Evolutionary conservation across 306 rosid genomes (phyloP).

Genomic region (Sphenostylis stenocarpa): DNA sequence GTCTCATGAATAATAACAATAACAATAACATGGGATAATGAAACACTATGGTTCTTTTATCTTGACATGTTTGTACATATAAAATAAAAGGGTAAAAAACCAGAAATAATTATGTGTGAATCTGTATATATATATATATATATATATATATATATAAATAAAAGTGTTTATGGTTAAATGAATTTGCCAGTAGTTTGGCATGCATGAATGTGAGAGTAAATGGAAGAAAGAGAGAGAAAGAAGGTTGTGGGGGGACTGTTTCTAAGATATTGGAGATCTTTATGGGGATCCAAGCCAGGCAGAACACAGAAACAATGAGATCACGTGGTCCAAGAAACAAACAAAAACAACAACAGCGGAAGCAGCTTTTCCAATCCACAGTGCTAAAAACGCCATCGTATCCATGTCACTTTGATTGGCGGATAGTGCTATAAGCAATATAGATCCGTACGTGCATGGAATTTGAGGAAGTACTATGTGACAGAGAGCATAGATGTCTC

Average conservation of each 20-base stretch:
- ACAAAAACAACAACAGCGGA: slow-evolving; percentile 13
- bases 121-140: too few species aligned
- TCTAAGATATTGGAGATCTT: slow-evolving; percentile 66
- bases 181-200: not conserved
- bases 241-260: slow-evolving; percentile 45
- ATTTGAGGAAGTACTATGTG: slow-evolving; percentile 31
- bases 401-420: slow-evolving; percentile 23
- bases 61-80: not conserved
- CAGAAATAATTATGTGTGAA: too few species aligned
- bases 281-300: slow-evolving; percentile 55
- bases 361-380: slow-evolving; percentile 23
- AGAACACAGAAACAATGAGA: slow-evolving; percentile 27
- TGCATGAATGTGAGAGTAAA: not conserved
- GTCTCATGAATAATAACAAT: too few species aligned
- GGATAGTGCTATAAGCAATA: not conserved
- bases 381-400: slow-evolving; percentile 24
- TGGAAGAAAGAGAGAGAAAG: not conserved
- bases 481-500: slow-evolving; percentile 24
- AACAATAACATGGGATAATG: too few species aligned
- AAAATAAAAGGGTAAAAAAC: not conserved
- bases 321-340: slow-evolving; percentile 52
- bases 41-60: too few species aligned
- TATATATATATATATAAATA: not conserved
- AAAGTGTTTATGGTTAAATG: not conserved
- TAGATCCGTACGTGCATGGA: slow-evolving; percentile 32